Evolutionary conservation across 176 grass and related monocot species (phyloP), one percentile per base, ranked within the genome.

Genomic region (Juncus effusus): DNA sequence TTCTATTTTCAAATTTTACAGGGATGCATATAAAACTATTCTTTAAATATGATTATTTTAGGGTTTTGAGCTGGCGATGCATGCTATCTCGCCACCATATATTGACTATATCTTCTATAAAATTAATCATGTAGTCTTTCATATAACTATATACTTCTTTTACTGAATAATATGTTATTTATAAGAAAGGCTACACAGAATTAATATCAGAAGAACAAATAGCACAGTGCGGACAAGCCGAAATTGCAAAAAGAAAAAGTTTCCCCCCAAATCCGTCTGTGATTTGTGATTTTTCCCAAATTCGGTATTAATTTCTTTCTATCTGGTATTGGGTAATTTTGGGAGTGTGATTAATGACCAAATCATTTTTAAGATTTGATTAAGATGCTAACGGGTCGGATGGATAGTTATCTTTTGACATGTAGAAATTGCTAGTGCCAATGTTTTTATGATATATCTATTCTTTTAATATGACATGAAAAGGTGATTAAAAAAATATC

Each of bases 1-100:
- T 61, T 61, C 16, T 36, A 36, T 58, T 40, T 45, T 13, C 54
- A 40, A 55, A 55, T 5, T 6, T 70, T 56, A 28, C 10, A 12
- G 6, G 19, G 10, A 36, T 55, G 14, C 10, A 55, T 67, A 55
- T 56, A 39, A 16, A 54, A 39, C 10, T 1, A 69, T 35, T 6
- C 2, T 56, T 69, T 70, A 70, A 70, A 54, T 70, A 70, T 16
- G 51, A 41, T 16, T 45, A 44, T 40, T 72, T 60, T 59, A 56
- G 69, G 69, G 54, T 72, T 72, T 47, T 12, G 69, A 72, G 54
- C 37, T 72, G 69, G 16, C 41, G 38, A 7, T 54, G 69, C 69
- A 71, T 55, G 44, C 39, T 59, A 38, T 54, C 41, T 67, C 8
- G 38, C 50, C 19, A 4, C 54, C 57, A 42, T 72, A 9, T 41